Conservation (phyloP, 768 basidiomycete genomes). For the Pleurotus pulmonarius region DNA sequence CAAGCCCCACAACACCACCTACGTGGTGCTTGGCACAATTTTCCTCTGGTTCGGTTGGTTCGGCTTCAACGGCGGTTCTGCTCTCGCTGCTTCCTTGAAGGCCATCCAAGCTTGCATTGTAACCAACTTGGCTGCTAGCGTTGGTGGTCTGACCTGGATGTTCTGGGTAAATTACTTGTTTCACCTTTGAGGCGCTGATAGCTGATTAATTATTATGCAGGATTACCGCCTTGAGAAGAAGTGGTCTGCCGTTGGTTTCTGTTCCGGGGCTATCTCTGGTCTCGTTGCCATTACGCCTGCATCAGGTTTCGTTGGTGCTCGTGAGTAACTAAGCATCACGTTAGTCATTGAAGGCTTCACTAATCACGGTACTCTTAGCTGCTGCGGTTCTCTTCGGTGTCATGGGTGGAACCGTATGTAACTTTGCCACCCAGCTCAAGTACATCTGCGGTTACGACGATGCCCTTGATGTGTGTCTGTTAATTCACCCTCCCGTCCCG, state of each 20-base stretch:
- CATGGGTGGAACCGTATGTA: constrained; percentile 79
- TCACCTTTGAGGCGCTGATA: neutral
- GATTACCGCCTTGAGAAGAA: constrained; percentile 93
- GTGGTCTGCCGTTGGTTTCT: constrained; percentile 93
- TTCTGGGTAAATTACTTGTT: constrained; percentile 53
- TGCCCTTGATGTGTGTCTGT: constrained; percentile 63
- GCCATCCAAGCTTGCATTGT: constrained; percentile 88
- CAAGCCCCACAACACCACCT: constrained; percentile 90
- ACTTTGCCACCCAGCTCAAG: constrained; percentile 96
- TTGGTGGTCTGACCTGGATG: constrained; percentile 93
- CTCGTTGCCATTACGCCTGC: constrained; percentile 89
- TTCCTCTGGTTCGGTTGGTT: constrained; percentile 98
- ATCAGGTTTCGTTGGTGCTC: constrained; percentile 77
- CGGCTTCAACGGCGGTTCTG: constrained; percentile 92
- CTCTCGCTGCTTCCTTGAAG: constrained; percentile 83
- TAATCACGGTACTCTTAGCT: constrained; percentile 31
- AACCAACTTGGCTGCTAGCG: constrained; percentile 87
- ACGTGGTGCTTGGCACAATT: constrained; percentile 90
- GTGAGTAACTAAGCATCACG: constrained; percentile 31
- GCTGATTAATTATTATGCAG: constrained; percentile 20
- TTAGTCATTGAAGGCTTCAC: neutral
- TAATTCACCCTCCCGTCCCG: neutral
- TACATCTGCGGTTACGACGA: constrained; percentile 76
- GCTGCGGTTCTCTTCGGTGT: constrained; percentile 86
- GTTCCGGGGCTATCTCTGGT: constrained; percentile 90